A percentile compares a stretch with the other conserved stretches of the same genome.
These are phyloP conservation scores for Sambucus nigra DNA, from an alignment of 129 eudicot species.

Conservation along the genomic window DNA sequence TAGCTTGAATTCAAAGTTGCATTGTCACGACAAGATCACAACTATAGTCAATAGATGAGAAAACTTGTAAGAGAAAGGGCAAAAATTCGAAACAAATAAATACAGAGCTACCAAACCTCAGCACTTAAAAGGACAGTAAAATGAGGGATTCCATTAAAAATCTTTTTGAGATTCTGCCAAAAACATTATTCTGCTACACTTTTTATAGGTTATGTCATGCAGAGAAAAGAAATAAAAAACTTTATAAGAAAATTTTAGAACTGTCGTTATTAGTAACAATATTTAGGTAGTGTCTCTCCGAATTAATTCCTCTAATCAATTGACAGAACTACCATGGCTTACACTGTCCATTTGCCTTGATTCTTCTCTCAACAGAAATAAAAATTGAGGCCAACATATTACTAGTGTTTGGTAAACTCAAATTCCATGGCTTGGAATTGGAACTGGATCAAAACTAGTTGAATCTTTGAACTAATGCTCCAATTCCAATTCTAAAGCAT, in stretches of 20 bases:
- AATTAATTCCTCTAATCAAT: neutral
- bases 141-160: neutral
- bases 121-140: neutral
- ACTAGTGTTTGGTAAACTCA: no score
- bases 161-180: neutral
- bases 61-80: neutral
- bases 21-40: no score
- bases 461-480: no score
- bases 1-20: no score
- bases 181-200: neutral
- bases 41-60: no score
- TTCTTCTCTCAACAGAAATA: neutral
- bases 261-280: no score
- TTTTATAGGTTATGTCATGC: neutral
- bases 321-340: neutral
- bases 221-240: neutral
- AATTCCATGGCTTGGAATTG: no score
- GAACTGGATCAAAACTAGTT: no score
- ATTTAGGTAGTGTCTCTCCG: no score
- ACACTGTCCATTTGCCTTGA: neutral
- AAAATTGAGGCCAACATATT: neutral
- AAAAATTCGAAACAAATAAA: no score
- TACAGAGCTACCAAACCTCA: neutral
- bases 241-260: no score
- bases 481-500: no score